Conservation (phyloP, 2,329 filamentous ascomycete species). For the Cladorrhinum sp. region DNA sequence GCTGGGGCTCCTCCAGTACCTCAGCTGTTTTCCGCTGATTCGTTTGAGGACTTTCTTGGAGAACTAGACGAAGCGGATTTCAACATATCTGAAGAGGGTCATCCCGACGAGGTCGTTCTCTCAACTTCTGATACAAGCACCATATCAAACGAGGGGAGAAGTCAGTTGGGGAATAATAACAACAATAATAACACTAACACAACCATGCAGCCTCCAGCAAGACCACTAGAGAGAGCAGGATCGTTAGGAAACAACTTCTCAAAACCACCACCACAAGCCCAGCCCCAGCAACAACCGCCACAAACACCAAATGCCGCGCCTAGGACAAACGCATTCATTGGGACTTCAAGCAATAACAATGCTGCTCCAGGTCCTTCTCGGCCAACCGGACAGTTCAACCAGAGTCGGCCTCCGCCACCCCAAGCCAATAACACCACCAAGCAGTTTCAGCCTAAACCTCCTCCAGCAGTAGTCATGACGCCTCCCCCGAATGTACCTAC, state of each 20-base stretch:
- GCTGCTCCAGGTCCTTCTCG: conserved; percentile 10
- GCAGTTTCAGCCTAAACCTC: conserved; percentile 23
- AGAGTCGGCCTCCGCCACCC: conserved; percentile 17
- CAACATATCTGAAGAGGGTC: conserved; percentile 63
- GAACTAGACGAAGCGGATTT: conserved; percentile 78
- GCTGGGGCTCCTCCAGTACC: not conserved
- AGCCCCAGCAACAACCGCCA: conserved; percentile 26
- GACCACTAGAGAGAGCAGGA: conserved; percentile 31
- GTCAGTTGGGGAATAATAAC: conserved; percentile 25
- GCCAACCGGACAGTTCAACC: conserved; percentile 27
- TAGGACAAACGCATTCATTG: conserved; percentile 20
- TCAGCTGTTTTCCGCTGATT: conserved; percentile 34
- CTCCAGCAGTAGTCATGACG: conserved; percentile 33
- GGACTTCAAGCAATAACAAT: conserved; percentile 18
- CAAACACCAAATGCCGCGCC: conserved; percentile 25
- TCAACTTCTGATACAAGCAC: conserved; percentile 28
- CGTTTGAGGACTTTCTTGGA: conserved; percentile 53
- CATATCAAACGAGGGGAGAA: conserved; percentile 32
- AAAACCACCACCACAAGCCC: conserved; percentile 1
- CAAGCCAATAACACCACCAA: conserved; percentile 12
- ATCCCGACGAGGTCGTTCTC: conserved; percentile 76
- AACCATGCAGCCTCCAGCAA: conserved; percentile 40
- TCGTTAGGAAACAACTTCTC: conserved; percentile 33
- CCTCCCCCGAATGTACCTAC: conserved; percentile 27
- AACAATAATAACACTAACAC: conserved; percentile 26